A percentile compares a stretch with the other conserved stretches of the same genome.
phyloP scores from a whole-genome alignment of 2,329 filamentous ascomycete genomes.

The Exophiala phaeomuriformis region DNA sequence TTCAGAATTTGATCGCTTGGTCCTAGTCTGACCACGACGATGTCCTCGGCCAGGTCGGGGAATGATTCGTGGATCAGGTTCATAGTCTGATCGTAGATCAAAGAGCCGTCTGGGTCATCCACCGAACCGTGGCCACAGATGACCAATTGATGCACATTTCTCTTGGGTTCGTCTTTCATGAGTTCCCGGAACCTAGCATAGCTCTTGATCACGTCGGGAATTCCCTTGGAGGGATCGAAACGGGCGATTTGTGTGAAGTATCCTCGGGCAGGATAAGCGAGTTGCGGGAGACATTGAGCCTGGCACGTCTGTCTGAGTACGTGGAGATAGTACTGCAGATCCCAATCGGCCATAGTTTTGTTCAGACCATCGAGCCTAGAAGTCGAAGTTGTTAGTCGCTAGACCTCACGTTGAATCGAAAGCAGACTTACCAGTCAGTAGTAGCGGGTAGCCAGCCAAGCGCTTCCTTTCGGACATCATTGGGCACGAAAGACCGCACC shows the following conservation, averaged over 20 bases:
- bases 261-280: conserved; percentile 51
- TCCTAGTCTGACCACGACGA: conserved; percentile 68
- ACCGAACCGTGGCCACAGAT: conserved; percentile 73
- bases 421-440: conserved; percentile 59
- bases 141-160: conserved; percentile 61
- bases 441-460: conserved; percentile 72
- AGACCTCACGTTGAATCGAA: background rate
- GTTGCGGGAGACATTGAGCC: conserved; percentile 46
- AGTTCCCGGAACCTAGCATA: conserved; percentile 65
- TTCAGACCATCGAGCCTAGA: conserved; percentile 67
- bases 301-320: conserved; percentile 61
- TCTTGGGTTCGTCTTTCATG: conserved; percentile 43
- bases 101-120: conserved; percentile 68
- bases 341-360: conserved; percentile 64
- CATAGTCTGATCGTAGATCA: conserved; percentile 66
- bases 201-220: conserved; percentile 66
- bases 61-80: conserved; percentile 58
- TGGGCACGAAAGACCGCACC: conserved; percentile 66
- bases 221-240: conserved; percentile 78
- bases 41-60: conserved; percentile 54
- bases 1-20: conserved; percentile 77
- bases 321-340: conserved; percentile 65
- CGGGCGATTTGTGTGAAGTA: conserved; percentile 76
- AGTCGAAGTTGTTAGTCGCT: conserved; percentile 2
- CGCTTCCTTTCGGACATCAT: conserved; percentile 56